Percentiles rank a stretch among this genome's conserved stretches.
phyloP scores from a whole-genome alignment of 371 early-diverging fungal species.

The Apophysomyces elegans region DNA sequence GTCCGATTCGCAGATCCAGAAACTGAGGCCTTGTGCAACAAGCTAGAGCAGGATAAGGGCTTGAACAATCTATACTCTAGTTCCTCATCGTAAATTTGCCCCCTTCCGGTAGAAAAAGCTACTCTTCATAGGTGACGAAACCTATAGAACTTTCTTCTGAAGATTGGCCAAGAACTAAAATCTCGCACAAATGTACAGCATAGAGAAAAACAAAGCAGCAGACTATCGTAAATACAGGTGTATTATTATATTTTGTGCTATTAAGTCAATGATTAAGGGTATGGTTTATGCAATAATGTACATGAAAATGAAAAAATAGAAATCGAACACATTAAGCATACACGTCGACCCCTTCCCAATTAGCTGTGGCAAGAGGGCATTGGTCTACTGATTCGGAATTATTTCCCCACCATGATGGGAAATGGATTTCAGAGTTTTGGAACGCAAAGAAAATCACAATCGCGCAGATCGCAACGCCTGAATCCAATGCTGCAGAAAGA shows the following conservation, averaged over 20 bases:
- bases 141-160: too few relatives aligned
- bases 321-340: slow-evolving; percentile 24
- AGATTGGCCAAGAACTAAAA: too few relatives aligned
- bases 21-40: too few relatives aligned
- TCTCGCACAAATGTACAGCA: too few relatives aligned
- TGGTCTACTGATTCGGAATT: slow-evolving; percentile 35
- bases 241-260: neutral
- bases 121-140: too few relatives aligned
- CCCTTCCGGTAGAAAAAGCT: too few relatives aligned
- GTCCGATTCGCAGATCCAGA: too few relatives aligned
- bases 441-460: slow-evolving; percentile 56
- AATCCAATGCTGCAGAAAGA: slow-evolving; percentile 72
- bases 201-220: neutral
- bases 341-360: slow-evolving; percentile 42
- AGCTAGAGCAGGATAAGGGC: neutral
- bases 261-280: neutral
- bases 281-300: slow-evolving; percentile 2
- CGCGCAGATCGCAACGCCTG: slow-evolving; percentile 62
- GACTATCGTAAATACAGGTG: neutral
- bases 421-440: slow-evolving; percentile 37
- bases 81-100: too few relatives aligned
- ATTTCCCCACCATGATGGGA: slow-evolving; percentile 51
- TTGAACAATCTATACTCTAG: too few relatives aligned
- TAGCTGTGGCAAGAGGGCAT: slow-evolving; percentile 42
- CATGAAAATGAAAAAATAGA: neutral